Evolutionary conservation across 257 asterid species (phyloP).

Genomic region (Sherardia arvensis): DNA sequence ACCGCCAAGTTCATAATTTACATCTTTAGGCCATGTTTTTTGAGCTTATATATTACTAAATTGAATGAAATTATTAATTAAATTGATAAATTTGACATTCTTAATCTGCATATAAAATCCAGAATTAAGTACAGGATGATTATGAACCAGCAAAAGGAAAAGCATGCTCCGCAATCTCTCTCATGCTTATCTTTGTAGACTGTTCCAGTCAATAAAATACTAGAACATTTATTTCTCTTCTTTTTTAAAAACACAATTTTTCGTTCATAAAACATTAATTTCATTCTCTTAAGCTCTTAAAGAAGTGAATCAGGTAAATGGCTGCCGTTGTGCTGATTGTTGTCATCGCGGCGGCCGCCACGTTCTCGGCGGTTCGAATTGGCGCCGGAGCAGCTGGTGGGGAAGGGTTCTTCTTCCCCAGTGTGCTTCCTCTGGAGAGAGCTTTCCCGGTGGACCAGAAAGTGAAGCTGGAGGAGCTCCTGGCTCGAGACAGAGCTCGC

Average conservation of each 20-base stretch:
- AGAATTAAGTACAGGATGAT: not conserved
- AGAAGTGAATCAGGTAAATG: constrained; percentile 33
- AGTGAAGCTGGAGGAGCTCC: constrained; percentile 46
- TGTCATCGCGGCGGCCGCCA: constrained; percentile 17
- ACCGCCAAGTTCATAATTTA: too few relatives aligned
- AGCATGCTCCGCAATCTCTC: constrained; percentile 10
- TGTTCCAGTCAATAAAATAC: not conserved
- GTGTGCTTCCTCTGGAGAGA: constrained; percentile 56
- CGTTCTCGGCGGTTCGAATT: constrained; percentile 21
- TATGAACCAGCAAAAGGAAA: not conserved
- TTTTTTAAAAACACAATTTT: not conserved
- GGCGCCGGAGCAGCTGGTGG: constrained; percentile 27
- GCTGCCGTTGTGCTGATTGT: constrained; percentile 26
- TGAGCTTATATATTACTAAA: too few relatives aligned
- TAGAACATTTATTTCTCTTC: not conserved
- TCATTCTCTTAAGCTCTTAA: not conserved
- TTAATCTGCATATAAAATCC: not conserved
- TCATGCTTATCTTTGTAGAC: not conserved
- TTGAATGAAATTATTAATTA: too few relatives aligned
- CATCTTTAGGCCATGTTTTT: too few relatives aligned
- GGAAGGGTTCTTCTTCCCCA: constrained; percentile 16
- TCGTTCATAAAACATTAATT: not conserved
- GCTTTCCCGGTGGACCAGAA: constrained; percentile 42
- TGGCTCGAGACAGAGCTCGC: constrained; percentile 70
- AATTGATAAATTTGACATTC: too few relatives aligned